These are phyloP conservation scores for Paecilomyces dactylethromorphus DNA, from an alignment of 2,329 filamentous ascomycete species.

Conservation along the genomic window DNA sequence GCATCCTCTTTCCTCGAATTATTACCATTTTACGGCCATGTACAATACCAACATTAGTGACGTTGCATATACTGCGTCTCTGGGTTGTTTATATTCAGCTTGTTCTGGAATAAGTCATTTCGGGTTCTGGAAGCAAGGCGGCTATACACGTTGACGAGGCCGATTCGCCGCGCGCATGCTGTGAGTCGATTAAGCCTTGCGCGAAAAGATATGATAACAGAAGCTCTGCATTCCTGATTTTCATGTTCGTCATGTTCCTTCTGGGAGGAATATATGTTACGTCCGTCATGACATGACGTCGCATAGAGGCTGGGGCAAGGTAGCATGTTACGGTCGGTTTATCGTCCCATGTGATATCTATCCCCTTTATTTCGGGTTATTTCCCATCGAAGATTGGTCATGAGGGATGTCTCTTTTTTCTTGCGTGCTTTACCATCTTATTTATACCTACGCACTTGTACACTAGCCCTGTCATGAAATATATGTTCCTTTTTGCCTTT, in stretches of 20 bases:
- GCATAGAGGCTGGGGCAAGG: not conserved
- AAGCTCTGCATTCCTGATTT: not conserved
- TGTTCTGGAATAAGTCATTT: not conserved
- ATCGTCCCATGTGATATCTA: not conserved
- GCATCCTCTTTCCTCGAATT: conserved; percentile 1
- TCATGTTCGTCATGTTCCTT: not conserved
- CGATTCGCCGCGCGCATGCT: not conserved
- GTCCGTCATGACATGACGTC: not conserved
- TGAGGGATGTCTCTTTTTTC: not conserved
- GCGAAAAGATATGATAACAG: not conserved
- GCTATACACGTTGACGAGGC: not conserved
- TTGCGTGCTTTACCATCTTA: not conserved
- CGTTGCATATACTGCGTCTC: not conserved
- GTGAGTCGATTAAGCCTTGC: not conserved
- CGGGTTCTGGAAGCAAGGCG: not conserved
- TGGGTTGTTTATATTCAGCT: conserved; percentile 2
- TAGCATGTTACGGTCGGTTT: not conserved
- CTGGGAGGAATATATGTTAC: not conserved
- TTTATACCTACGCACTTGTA: not conserved
- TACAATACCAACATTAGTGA: conserved; percentile 7
- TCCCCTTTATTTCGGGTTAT: not conserved
- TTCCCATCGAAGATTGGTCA: not conserved
- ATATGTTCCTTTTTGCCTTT: not conserved
- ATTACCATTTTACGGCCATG: not conserved
- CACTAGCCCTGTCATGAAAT: not conserved